Conservation (phyloP, 495 filamentous ascomycete genomes). For the Amorphotheca resinae region DNA sequence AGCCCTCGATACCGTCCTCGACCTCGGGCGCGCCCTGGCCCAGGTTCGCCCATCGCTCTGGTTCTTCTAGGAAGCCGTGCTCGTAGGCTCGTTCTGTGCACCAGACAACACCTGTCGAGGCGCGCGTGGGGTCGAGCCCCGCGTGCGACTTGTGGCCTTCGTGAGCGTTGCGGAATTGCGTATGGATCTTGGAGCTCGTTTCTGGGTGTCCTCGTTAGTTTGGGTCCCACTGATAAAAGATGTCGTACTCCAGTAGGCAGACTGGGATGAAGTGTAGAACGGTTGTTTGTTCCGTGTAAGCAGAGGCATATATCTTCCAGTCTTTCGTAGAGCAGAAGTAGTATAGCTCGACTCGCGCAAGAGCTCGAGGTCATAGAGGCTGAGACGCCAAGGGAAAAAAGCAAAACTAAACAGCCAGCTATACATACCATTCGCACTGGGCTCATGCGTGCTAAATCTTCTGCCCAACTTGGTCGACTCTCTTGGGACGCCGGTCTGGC, state of each 20-base stretch:
- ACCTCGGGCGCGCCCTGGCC: constrained; percentile 93
- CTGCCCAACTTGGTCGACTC: constrained; percentile 23
- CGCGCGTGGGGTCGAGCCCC: constrained; percentile 72
- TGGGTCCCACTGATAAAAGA: too few species aligned
- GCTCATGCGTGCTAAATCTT: constrained; percentile 39
- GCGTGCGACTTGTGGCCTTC: constrained; percentile 84
- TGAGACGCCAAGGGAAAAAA: too few species aligned
- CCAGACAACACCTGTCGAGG: constrained; percentile 77
- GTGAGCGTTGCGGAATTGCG: constrained; percentile 74
- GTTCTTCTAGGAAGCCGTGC: constrained; percentile 71
- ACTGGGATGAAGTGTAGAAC: too few species aligned
- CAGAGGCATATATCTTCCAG: too few species aligned
- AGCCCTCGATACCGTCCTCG: constrained; percentile 82
- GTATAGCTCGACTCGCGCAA: too few species aligned
- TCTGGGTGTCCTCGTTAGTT: constrained; percentile 36
- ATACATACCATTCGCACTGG: constrained; percentile 34
- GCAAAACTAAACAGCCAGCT: too few species aligned
- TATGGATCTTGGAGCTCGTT: constrained; percentile 65
- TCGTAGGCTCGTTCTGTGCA: constrained; percentile 72
- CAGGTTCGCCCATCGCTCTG: constrained; percentile 78
- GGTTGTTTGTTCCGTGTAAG: too few species aligned
- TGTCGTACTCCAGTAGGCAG: neutral
- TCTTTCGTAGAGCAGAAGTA: too few species aligned
- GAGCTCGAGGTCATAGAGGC: too few species aligned
- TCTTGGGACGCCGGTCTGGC: constrained; percentile 39